Base-by-base conservation (phyloP, 306 rosid species). In the Clitoria ternatea region DNA sequence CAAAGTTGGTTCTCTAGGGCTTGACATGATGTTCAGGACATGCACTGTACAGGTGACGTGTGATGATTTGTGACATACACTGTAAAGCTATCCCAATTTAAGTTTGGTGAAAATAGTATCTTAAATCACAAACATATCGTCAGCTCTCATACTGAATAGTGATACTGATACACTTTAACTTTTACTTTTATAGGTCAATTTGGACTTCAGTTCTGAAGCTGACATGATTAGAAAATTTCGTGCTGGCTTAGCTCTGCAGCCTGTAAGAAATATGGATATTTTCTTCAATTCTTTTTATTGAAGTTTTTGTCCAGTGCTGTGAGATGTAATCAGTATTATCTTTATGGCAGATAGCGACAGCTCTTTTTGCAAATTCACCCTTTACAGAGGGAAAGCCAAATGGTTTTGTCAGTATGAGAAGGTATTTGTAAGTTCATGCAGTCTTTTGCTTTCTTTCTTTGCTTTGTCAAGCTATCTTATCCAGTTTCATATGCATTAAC, bases 1-100 rank as follows among this genome's bases (percentile, higher is more conserved):
- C 63, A 85, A 86, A 86, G 99, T 95, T 79, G 97, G 99, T 55
- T 75, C 99, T 8, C 96, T 95, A 20, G 99, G 97, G 71, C 96
- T 91, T 69, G 97, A 95, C 80, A 91, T 91, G 97, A 95, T 91
- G 99, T 89, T 91, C 83, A 86, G 99, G 85, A 95, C 99, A 44
- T 95, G 97, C 83, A 95, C 99, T 43, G 99, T 95, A 37, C 99
- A 95, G 96, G 99, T 91, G 80, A 72, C 62, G 10, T 39, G 7
- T 42, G 59, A 42, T 73, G 54, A 59, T 53, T 30, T 61, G 23
- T 62, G 48, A 54, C n/a, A n/a, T n/a, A n/a, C n/a, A 53, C 45
- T 17, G 66, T 47, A 26, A 48, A 57, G 33, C 15, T 17, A 39
- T 66, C 43, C 35, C 40, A 36, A 75, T 61, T 66, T 70, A 36